phyloP scores from a whole-genome alignment of 768 basidiomycete genomes.

The Russula lepida region DNA sequence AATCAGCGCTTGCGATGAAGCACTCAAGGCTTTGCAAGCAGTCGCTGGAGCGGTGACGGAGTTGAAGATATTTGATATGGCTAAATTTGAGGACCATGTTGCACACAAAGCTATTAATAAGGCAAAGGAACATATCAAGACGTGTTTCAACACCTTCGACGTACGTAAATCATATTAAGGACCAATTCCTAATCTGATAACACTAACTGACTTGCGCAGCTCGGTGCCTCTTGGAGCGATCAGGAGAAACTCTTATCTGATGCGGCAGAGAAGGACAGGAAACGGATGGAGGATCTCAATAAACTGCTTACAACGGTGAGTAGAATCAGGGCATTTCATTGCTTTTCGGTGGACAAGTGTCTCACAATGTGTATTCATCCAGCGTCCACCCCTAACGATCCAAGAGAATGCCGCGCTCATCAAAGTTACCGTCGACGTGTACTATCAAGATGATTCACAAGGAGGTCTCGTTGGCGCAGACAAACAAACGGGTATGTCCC shows the following conservation, averaged over 20 bases:
- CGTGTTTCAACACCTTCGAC: slow-evolving; percentile 1
- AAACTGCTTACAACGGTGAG: background rate
- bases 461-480: background rate
- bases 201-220: background rate
- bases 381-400: background rate
- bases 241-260: background rate
- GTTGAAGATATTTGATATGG: slow-evolving; percentile 3
- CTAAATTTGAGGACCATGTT: slow-evolving; percentile 3
- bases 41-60: slow-evolving; percentile 6
- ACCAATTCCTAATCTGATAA: background rate
- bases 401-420: background rate
- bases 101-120: background rate
- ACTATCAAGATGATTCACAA: background rate
- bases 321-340: too few relatives aligned
- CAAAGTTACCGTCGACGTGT: slow-evolving; percentile 1
- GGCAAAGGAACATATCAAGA: background rate
- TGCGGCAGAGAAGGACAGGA: slow-evolving; percentile 1
- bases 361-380: background rate
- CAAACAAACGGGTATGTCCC: background rate
- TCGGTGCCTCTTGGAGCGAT: background rate
- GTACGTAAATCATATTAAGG: background rate
- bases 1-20: slow-evolving; percentile 8
- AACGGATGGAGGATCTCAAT: slow-evolving; percentile 10
- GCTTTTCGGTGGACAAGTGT: background rate
- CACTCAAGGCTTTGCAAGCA: background rate